Evolutionary conservation across 2,329 filamentous ascomycete species (phyloP).

Genomic region (Fonsecaea monophora): DNA sequence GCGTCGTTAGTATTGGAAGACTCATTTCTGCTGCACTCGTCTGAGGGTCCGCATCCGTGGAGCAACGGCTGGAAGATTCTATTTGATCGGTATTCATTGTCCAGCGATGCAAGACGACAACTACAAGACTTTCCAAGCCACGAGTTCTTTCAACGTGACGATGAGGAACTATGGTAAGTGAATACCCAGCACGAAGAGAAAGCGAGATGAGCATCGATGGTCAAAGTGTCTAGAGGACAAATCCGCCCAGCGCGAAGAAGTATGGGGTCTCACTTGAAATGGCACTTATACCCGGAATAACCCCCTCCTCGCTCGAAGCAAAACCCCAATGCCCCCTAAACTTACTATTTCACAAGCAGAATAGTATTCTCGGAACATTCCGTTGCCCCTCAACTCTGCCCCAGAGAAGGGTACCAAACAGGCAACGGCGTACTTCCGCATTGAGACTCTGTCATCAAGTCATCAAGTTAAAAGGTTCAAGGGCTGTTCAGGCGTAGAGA

Average conservation of each 20-base stretch:
- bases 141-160: no score
- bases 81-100: no score
- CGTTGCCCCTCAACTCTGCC: not conserved
- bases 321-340: not conserved
- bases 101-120: no score
- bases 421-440: slow-evolving; percentile 15
- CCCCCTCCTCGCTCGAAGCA: not conserved
- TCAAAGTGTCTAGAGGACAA: not conserved
- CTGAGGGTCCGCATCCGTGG: not conserved
- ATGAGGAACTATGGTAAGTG: not conserved
- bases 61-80: no score
- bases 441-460: not conserved
- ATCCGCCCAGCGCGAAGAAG: not conserved
- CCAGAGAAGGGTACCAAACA: not conserved
- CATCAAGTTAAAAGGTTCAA: not conserved
- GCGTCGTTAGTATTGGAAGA: not conserved
- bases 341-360: not conserved
- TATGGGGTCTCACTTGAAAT: not conserved
- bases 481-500: not conserved
- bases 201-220: not conserved
- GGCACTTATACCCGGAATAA: not conserved
- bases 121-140: no score
- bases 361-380: slow-evolving; percentile 14
- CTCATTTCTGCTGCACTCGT: not conserved
- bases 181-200: not conserved